Base-by-base conservation (phyloP, 352 stramenopile genomes). In the Globisporangium solare region DNA sequence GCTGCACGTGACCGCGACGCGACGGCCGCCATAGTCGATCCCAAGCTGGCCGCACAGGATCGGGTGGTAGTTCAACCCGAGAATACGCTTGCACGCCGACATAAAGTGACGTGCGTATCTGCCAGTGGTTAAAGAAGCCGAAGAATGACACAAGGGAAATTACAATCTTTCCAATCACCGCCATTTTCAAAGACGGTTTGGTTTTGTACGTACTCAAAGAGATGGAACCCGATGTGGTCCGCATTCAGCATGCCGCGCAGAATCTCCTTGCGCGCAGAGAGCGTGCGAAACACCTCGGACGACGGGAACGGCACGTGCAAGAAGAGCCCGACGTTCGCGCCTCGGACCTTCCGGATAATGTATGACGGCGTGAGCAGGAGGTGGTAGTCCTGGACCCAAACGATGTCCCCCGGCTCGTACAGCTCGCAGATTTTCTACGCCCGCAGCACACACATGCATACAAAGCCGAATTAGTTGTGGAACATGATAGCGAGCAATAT, bases 351-450 rank as follows among this genome's bases (percentile, higher is more conserved):
- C 43, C 94, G 78, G 7, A 94, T 92, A 21, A 99, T 85, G 58
- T 98, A 99, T 17, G 85, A 97, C 6, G 97, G 97, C 27, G 98
- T 86, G 10, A 99, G 85, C 49, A 99, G 74, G 20, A 99, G 70
- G 68, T 99, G 96, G 66, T 99, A 99, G 58, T 98, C 97, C 61
- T 99, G 96, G 35, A 99, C 87, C 97, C 97, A 99, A 18, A 99
- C 77, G 37, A 97, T 72, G 50, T 97, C 84, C 13, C 88, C 85
- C 17, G 66, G 72, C 31, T 90, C 80, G 48, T 93, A 92, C 10
- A 93, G 31, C 31, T 92, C 77, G 41, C 77, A 87, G 18, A 89
- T 85, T 61, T 76, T 80, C 68, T 86, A 60, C 13, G 15, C 20
- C 12, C n/a, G 11, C 13, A 39, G 10, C 18, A 45, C 18, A 58